Evolutionary conservation across 1,284 basidiomycete species (phyloP), one percentile per base, ranked within the genome.

Genomic region (Cryptococcus sp.): DNA sequence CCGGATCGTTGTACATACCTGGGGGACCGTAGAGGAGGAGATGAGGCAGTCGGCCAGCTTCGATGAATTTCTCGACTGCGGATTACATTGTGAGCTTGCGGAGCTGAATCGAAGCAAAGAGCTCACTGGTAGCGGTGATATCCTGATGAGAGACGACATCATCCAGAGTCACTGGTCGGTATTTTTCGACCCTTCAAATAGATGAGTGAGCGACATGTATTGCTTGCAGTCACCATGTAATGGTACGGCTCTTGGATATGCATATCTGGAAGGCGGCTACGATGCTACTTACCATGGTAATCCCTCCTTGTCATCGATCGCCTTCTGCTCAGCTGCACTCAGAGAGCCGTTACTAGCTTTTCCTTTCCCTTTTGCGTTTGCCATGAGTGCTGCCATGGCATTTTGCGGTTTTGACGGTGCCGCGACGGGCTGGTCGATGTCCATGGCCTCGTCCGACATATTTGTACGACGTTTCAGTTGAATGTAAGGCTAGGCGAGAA

Each of bases 21-120:
- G 96, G 96, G 37, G 96, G 96, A 0, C 96, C 96, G 73, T 99
- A 99, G 78, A 99, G 93, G 46, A 99, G 83, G 22, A 99, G 82
- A 79, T 99, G 96, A 0, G 96, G 96, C 25, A 99, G 78, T 50
- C 94, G 82, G 64, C 95, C 94, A 76, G 93, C 93, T 67, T 93
- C 88, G 69, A 99, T 95, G 75, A 99, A 99, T 74, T 89, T 90
- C 77, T 95, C 91, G 77, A 98, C 94, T 97, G 61, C n/a, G 45
- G 13, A 13, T 10, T 47, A 23, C 67, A 53, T 39, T 19, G 20
- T 61, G 43, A 61, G 57, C 39, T 43, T 13, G 15, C 20, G 38
- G 17, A 29, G 15, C 39, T 5, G 7, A 41, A 44, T 16, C 40
- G 17, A n/a, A 2, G 17, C 25, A 23, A 53, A 29, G 26, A 20